Base-by-base conservation (phyloP, 345 rosid species). In the Salix purpurea region DNA sequence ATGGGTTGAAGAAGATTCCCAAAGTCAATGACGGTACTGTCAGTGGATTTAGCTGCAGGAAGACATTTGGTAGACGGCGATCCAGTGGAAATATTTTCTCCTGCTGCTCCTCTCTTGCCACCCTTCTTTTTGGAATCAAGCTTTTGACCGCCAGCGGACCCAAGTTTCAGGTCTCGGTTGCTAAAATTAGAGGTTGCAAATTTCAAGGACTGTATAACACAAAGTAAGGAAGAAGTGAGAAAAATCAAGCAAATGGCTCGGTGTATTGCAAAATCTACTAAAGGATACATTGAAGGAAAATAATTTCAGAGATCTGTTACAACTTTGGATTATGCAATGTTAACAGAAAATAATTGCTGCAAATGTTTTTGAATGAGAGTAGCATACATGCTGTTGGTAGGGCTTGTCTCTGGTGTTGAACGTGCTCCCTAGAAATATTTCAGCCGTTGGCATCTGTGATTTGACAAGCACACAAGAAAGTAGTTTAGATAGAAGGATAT, bases 391-490 rank as follows among this genome's bases (percentile, higher is more conserved):
- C 12, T 44, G 30, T 23, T 30, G 76, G 28, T 37, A 18, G 67
- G 24, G 7, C 75, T 74, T 44, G 30, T 67, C 65, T 30, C 69
- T 62, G 66, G 56, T 62, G 69, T 39, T 77, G 52, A 26, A 16
- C 6, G 7, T 36, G 54, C 14, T 28, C 30, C 34, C 85, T 56
- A 37, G 48, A 65, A 48, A 44, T 6, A 24, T 26, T 65, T 68
- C 74, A 14, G 60, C 70, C 44, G 28, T 15, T 69, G 87, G 83
- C 77, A 80, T 72, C 90, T 87, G 84, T 30, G 21, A 58, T 65
- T 67, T 72, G 19, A 48, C 8, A 72, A 81, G 28, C 1, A 28
- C 30, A 42, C 40, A 61, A 64, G 58, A 37, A 11, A 44, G 14
- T 23, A 60, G 46, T 34, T 15, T 64, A 46, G 3, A 74, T 60